Base-by-base conservation (phyloP, 1,284 basidiomycete genomes). In the Microbotryum saponariae region DNA sequence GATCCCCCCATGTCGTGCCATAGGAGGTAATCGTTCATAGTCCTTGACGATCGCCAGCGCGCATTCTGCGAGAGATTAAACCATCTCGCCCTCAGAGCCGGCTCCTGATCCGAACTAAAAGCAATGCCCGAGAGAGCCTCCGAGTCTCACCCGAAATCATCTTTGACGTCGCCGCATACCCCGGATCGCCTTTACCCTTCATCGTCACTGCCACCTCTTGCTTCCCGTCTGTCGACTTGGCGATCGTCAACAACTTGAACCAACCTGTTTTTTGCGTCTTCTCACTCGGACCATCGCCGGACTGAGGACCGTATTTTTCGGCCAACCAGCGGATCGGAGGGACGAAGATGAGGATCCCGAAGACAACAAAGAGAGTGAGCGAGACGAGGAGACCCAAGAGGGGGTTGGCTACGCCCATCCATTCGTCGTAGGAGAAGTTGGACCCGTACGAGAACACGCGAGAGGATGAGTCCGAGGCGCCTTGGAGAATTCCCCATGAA, bases 401-500 rank as follows among this genome's bases (percentile, higher is more conserved):
- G n/a, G 63, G 56, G 8, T 65, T 64, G 27, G 55, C 46, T 6
- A 56, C 27, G 4, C 47, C 54, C 27, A 66, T 55, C 37, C 59
- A 60, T 53, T 72, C 70, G 31, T 61, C 59, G 48, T 72, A 71
- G 6, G 25, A 48, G 47, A 66, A 67, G 4, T 50, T 14, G 4
- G 51, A 23, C 2, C 65, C 68, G 54, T 67, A 67, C 10, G 55
- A 20, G 21, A 63, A 58, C 3, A 58, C 33, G 14, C 53, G 31
- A 1, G 63, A 44, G 3, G 31, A 16, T 1, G 60, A n/a, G 42
- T 53, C 48, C 10, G 64, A 51, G 10, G 37, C 37, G 20, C 51
- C 48, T 51, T 72, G 66, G 25, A 73, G 59, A n/a, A 71, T 55
- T 29, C 72, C 72, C 72, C 72, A 73, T 1, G 65, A 61, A 23